phyloP scores from a whole-genome alignment of 108 stramenopile genomes.

The Discostella pseudostelligera region DNA sequence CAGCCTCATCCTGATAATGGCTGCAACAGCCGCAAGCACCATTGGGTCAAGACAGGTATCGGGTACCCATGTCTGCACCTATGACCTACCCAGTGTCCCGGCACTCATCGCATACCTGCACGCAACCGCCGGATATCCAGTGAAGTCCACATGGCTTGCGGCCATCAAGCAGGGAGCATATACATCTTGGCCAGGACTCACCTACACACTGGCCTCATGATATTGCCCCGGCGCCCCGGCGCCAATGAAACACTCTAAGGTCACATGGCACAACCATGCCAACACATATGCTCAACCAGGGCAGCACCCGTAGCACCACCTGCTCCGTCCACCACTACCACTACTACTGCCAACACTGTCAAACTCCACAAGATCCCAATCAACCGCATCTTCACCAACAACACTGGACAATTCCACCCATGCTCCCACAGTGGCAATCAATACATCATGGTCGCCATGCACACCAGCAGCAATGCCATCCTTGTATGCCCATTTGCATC shows the following conservation, averaged over 20 bases:
- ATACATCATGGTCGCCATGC: neutral
- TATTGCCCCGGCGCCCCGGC: conserved; percentile 2
- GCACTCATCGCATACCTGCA: neutral
- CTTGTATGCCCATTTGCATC: neutral
- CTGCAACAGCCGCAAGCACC: neutral
- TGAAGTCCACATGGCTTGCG: neutral
- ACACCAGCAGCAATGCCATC: neutral
- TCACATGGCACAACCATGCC: conserved; percentile 6
- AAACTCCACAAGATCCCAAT: no score
- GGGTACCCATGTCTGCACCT: neutral
- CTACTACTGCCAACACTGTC: neutral
- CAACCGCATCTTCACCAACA: neutral
- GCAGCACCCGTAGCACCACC: neutral
- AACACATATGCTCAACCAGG: neutral
- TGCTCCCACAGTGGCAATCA: neutral
- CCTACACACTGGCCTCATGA: neutral
- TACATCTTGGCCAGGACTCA: neutral
- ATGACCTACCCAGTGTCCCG: neutral
- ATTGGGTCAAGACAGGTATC: neutral
- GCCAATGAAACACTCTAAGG: neutral
- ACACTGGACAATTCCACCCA: neutral
- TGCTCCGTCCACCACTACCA: neutral
- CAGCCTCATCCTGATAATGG: neutral
- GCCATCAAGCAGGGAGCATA: neutral
- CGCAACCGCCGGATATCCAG: neutral